Percentiles rank a stretch among this genome's conserved stretches.
phyloP scores from a whole-genome alignment of 1,284 basidiomycete genomes.

The Puccinia brachypodii region DNA sequence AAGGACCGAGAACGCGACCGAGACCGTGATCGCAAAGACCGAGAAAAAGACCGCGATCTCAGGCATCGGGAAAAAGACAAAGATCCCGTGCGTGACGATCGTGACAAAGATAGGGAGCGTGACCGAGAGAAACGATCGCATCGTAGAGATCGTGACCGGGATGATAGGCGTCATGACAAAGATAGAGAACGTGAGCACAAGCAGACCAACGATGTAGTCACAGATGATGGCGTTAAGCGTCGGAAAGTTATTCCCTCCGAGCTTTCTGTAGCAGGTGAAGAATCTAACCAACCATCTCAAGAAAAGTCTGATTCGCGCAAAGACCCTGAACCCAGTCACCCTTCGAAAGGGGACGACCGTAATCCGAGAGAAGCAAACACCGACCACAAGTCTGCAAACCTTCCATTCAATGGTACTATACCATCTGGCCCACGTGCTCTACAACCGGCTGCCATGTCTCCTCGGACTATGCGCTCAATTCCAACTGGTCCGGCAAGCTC shows the following conservation, averaged over 20 bases:
- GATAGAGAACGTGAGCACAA: slow-evolving; percentile 28
- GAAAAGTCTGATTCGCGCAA: neutral
- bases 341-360: neutral
- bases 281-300: neutral
- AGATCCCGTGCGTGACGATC: slow-evolving; percentile 51
- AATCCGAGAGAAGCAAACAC: slow-evolving; percentile 1
- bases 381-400: slow-evolving; percentile 16
- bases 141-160: slow-evolving; percentile 48
- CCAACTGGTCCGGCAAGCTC: slow-evolving; percentile 20
- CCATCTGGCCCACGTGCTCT: slow-evolving; percentile 39
- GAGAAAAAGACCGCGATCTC: slow-evolving; percentile 30
- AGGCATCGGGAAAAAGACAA: slow-evolving; percentile 49
- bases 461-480: slow-evolving; percentile 18
- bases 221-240: slow-evolving; percentile 41
- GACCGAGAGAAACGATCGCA: slow-evolving; percentile 50
- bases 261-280: slow-evolving; percentile 9
- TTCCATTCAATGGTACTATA: slow-evolving; percentile 12
- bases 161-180: slow-evolving; percentile 33
- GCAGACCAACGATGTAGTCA: slow-evolving; percentile 23
- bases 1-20: slow-evolving; percentile 42
- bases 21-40: slow-evolving; percentile 37
- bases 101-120: slow-evolving; percentile 51
- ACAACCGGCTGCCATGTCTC: slow-evolving; percentile 20
- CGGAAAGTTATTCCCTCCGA: slow-evolving; percentile 34
- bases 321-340: neutral